These are phyloP conservation scores for Coemansia sp. DNA, from an alignment of 192 early-diverging fungal genomes.

Conservation along the genomic window DNA sequence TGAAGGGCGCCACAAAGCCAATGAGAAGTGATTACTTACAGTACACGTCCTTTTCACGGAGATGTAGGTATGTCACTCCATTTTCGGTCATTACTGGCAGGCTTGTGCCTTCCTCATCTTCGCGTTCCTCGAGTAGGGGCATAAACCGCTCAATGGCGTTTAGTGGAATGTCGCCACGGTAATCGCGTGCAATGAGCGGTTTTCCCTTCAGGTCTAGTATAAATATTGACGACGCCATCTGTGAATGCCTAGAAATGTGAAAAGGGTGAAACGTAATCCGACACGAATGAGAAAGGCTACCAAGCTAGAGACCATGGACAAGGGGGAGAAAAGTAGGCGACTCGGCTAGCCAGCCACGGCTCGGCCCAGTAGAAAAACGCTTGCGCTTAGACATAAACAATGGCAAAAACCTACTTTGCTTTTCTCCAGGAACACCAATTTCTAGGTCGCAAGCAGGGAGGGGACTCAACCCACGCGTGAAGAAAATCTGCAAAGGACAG, in stretches of 20 bases:
- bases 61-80: conserved; percentile 92
- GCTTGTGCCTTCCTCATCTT: conserved; percentile 89
- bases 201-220: conserved; percentile 98
- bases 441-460: too few relatives aligned
- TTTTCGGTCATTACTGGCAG: conserved; percentile 92
- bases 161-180: conserved; percentile 97
- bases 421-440: too few relatives aligned
- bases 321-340: neutral
- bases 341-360: neutral
- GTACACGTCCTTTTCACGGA: conserved; percentile 94
- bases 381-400: neutral
- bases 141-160: conserved; percentile 95
- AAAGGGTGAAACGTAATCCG: neutral
- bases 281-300: neutral
- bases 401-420: too few relatives aligned
- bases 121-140: conserved; percentile 88
- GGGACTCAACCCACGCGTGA: too few relatives aligned
- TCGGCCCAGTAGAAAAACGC: neutral
- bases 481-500: too few relatives aligned
- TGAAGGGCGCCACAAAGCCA: neutral
- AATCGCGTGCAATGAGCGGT: conserved; percentile 96
- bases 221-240: conserved; percentile 76
- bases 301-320: neutral
- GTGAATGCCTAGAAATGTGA: neutral
- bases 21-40: conserved; percentile 57